Evolutionary conservation across 768 basidiomycete genomes (phyloP), one percentile per base, ranked within the genome.

Genomic region (Rhizopogon salebrosus): DNA sequence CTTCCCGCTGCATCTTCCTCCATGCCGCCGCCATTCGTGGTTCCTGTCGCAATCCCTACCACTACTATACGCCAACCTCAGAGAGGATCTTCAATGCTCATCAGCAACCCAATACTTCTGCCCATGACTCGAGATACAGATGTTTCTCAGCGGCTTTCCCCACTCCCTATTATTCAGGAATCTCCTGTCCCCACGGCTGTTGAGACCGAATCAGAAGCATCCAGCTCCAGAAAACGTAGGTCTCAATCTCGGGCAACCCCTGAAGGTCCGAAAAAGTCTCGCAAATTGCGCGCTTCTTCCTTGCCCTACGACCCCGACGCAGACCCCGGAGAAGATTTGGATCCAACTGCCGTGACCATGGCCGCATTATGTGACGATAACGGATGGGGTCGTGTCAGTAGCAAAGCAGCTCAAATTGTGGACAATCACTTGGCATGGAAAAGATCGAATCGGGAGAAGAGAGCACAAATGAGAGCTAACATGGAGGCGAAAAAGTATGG

Each of bases 291-390:
- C 18, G 75, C 71, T 35, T 76, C 79, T 2, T 78, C 80, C 7
- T 70, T 78, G 6, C 81, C 83, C 14, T 85, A 80, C 55, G 81
- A 84, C 62, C 71, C 77, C 23, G 72, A 76, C 49, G 82, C 80
- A 0, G 79, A 81, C 62, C 84, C 86, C 4, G 88, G 88, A 20
- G 87, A 88, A 62, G 84, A 87, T 31, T 70, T 92, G 42, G 89
- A 92, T 58, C 89, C 89, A n/a, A 91, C 89, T 0, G 72, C 80
- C 7, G 72, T 88, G n/a, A 91, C 89, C 5, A 92, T 92, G 89
- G 87, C 88, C 14, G 67, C 81, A 0, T 74, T 92, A 4, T 92
- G 91, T 64, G 78, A 74, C 29, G 91, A 93, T 61, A 85, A 78
- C 0, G 89, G 89, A 9, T 82, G 83, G 57, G 91, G 91, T 6